These are phyloP conservation scores for Stellera chamaejasme DNA, from an alignment of 345 rosid genomes.

Conservation along the genomic window DNA sequence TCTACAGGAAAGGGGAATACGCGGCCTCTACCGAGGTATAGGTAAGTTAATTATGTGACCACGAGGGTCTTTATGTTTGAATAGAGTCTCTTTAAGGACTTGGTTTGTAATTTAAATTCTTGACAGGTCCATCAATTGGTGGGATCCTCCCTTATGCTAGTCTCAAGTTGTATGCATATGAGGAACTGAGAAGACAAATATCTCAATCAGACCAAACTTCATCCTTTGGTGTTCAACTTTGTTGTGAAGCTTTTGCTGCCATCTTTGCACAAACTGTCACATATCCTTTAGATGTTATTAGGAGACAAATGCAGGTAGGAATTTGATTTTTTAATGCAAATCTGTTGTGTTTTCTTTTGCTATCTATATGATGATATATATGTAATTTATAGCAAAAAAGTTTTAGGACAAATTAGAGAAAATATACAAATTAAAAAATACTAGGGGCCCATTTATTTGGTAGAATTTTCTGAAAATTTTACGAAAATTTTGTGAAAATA, in stretches of 20 bases:
- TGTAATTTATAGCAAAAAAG: no score
- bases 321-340: no score
- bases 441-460: no score
- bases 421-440: no score
- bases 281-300: slow-evolving; percentile 90
- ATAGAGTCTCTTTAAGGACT: slow-evolving; percentile 11
- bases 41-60: slow-evolving; percentile 29
- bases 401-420: no score
- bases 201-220: slow-evolving; percentile 82
- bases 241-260: slow-evolving; percentile 94
- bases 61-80: background rate
- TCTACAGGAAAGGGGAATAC: slow-evolving; percentile 71
- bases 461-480: no score
- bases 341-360: no score
- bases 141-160: slow-evolving; percentile 96
- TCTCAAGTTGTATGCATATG: slow-evolving; percentile 70
- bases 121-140: slow-evolving; percentile 82
- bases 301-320: slow-evolving; percentile 96
- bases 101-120: background rate
- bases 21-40: slow-evolving; percentile 76
- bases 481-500: no score
- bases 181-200: slow-evolving; percentile 69
- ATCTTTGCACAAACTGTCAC: slow-evolving; percentile 84
- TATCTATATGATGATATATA: no score
- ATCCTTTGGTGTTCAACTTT: slow-evolving; percentile 68